Evolutionary conservation across 257 asterid species (phyloP), one percentile per base, ranked within the genome.

Genomic region (Mitragyna speciosa): DNA sequence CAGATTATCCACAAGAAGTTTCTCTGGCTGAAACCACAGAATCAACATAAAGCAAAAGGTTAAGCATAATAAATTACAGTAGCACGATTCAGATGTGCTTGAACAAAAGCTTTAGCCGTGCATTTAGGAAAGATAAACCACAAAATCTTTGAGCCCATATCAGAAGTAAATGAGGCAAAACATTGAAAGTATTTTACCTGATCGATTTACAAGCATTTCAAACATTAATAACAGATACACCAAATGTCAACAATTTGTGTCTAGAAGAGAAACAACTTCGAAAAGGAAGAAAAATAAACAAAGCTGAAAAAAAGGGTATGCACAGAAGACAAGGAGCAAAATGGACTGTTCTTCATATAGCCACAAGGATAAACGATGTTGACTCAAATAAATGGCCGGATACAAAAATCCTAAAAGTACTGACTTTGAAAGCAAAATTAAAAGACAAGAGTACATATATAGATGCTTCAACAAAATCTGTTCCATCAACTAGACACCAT

Each of bases 1-100:
- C 91, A 95, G 79, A 76, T 91, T 92, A 84, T 95, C 97, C 90
- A 86, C 19, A 0, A 95, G 97, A 88, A 87, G 68, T 78, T 90
- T 90, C 89, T 86, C 96, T 33, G 78, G 64, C 98, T 95, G 92
- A 79, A 82, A 75, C 80, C 51, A 72, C 30, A 63, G 49, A 72
- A 45, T 43, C 77, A 47, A 33, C 39, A 16, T 31, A 30, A 2
- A 26, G 48, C 16, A 72, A 61, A 68, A 12, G 79, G 43, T 75
- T 73, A 73, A 64, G 20, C 9, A 24, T 15, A 64, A 12, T 14
- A 31, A 12, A 15, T 24, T 64, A 64, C 41, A 28, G 36, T 28
- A 30, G 41, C 20, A 28, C 30, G 41, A 64, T 31, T 14, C 2
- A 39, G n/a, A 47, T 1, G 2, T 36, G 73, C 26, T 63, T 39